phyloP scores from a whole-genome alignment of 305 asterid species.

The Fraxinus greggii region DNA sequence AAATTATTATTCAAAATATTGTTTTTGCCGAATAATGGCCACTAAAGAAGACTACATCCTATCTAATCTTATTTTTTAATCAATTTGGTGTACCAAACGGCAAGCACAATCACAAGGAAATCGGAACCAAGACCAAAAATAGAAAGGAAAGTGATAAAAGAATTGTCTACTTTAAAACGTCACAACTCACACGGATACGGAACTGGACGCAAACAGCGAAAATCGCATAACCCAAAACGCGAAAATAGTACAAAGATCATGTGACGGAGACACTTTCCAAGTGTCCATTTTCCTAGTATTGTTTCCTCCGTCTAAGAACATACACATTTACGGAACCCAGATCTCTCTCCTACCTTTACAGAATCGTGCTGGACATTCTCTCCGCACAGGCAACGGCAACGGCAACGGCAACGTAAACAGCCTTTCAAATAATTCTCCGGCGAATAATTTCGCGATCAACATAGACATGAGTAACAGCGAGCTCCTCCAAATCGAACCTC shows the following conservation, averaged over 20 bases:
- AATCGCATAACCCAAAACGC: background rate
- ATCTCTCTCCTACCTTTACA: conserved; percentile 22
- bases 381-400: conserved; percentile 21
- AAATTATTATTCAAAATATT: no score
- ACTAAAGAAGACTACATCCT: background rate
- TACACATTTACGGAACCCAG: conserved; percentile 30
- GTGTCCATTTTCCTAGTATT: conserved; percentile 29
- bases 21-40: no score
- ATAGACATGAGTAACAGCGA: conserved; percentile 60
- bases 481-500: conserved; percentile 74
- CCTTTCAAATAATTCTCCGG: conserved; percentile 20
- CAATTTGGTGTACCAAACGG: background rate
- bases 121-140: background rate
- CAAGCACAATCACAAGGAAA: background rate
- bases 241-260: background rate
- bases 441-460: conserved; percentile 29
- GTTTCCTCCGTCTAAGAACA: conserved; percentile 11
- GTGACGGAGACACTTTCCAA: conserved; percentile 3
- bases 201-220: background rate
- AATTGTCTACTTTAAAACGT: background rate
- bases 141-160: background rate
- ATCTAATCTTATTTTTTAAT: background rate
- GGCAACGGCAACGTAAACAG: conserved; percentile 26
- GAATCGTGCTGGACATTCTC: conserved; percentile 3
- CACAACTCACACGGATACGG: background rate